Conservation (phyloP, 495 filamentous ascomycete species). For the Pseudomonodictys pantanalensis region DNA sequence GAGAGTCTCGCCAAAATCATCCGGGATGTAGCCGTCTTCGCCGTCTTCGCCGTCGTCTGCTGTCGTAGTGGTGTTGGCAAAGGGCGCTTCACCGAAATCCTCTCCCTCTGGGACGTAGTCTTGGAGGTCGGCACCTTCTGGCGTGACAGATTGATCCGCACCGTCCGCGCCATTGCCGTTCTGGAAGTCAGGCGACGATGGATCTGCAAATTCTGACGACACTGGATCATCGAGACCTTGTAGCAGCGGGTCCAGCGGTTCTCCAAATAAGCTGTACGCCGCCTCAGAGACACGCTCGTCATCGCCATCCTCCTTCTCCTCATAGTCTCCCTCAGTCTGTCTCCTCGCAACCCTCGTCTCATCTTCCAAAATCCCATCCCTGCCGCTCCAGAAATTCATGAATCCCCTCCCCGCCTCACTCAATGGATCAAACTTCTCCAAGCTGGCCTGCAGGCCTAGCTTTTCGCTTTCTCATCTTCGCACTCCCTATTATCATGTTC, state of each 20-base stretch:
- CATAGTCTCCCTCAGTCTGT: not conserved
- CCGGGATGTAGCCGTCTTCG: too few species aligned
- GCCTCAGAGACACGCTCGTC: not conserved
- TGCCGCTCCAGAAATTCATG: not conserved
- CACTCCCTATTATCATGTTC: constrained; percentile 1
- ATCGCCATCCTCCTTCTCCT: not conserved
- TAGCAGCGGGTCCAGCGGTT: not conserved
- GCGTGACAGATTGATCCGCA: too few species aligned
- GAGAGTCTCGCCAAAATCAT: too few species aligned
- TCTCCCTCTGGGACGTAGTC: too few species aligned
- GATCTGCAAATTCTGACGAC: too few species aligned
- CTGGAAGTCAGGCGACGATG: too few species aligned
- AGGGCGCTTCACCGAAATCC: too few species aligned
- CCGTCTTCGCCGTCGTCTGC: too few species aligned
- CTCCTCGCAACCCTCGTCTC: not conserved
- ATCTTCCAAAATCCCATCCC: not conserved
- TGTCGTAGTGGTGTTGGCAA: too few species aligned
- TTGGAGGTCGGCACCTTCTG: too few species aligned
- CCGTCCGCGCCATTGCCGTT: too few species aligned
- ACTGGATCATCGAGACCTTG: not conserved
- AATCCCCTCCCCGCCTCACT: not conserved
- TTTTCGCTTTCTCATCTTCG: not conserved
- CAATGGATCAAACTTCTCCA: not conserved
- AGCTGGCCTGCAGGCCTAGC: not conserved
- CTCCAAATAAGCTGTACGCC: not conserved